These are phyloP conservation scores for Saccharomycopsis sp. DNA, from an alignment of 805 yeast species.

Conservation along the genomic window DNA sequence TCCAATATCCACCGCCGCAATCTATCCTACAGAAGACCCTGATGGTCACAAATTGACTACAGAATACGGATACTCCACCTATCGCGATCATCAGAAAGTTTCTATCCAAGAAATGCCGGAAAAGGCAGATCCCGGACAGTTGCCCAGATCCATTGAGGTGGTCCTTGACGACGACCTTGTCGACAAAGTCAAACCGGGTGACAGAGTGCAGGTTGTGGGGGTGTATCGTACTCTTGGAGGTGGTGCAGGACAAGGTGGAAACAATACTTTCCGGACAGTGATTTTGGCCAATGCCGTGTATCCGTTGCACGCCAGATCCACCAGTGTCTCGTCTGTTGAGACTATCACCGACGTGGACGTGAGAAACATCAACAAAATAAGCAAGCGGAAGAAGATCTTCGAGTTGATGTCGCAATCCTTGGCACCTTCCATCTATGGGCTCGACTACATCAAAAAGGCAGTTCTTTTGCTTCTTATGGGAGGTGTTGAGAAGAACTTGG, in stretches of 20 bases:
- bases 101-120: slow-evolving; percentile 98
- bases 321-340: slow-evolving; percentile 69
- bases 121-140: slow-evolving; percentile 94
- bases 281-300: slow-evolving; percentile 84
- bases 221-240: slow-evolving; percentile 90
- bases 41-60: slow-evolving; percentile 85
- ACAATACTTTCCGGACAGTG: slow-evolving; percentile 74
- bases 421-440: slow-evolving; percentile 95
- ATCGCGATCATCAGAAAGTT: slow-evolving; percentile 88
- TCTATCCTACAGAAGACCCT: slow-evolving; percentile 87
- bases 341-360: slow-evolving; percentile 74
- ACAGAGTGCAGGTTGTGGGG: slow-evolving; percentile 89
- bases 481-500: slow-evolving; percentile 89
- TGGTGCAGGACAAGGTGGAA: slow-evolving; percentile 38
- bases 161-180: slow-evolving; percentile 94
- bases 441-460: slow-evolving; percentile 84
- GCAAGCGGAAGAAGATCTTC: slow-evolving; percentile 66
- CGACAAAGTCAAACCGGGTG: slow-evolving; percentile 91
- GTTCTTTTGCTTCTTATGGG: slow-evolving; percentile 86
- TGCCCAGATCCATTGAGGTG: slow-evolving; percentile 88
- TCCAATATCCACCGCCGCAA: slow-evolving; percentile 74
- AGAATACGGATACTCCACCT: slow-evolving; percentile 89
- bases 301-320: slow-evolving; percentile 80
- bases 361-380: slow-evolving; percentile 73
- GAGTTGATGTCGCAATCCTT: slow-evolving; percentile 75